phyloP scores from a whole-genome alignment of 2,329 filamentous ascomycete genomes.

The Zasmidium citrigriseum region DNA sequence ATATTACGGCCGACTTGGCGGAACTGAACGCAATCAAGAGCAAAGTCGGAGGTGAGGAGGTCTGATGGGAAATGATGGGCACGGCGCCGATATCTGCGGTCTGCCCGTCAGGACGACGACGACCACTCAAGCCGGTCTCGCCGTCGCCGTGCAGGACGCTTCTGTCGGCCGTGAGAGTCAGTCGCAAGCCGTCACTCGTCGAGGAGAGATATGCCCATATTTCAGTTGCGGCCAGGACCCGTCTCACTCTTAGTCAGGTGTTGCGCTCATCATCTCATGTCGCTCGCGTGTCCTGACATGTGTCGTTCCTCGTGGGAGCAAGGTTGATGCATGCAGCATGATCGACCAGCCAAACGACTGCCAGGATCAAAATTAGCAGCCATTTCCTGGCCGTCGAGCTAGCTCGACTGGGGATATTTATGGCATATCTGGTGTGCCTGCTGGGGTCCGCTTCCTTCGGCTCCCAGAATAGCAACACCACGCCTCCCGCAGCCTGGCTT shows the following conservation, averaged over 20 bases:
- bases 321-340: conserved; percentile 12
- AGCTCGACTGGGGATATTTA: conserved; percentile 10
- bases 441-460: neutral
- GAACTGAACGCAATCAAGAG: neutral
- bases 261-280: neutral
- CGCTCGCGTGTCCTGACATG: neutral
- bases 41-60: neutral
- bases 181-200: neutral
- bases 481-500: conserved; percentile 2
- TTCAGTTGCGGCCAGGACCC: neutral
- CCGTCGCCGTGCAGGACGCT: no score
- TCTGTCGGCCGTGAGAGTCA: neutral
- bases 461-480: conserved; percentile 17
- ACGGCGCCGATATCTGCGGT: neutral
- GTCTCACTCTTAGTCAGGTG: neutral
- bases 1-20: conserved; percentile 1
- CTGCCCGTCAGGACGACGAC: neutral
- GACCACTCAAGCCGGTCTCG: neutral
- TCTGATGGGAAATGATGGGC: neutral
- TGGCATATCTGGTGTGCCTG: conserved; percentile 2
- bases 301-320: conserved; percentile 8
- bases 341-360: conserved; percentile 1
- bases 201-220: neutral
- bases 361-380: neutral
- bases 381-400: neutral